Evolutionary conservation across 805 yeast species (phyloP).

Genomic region (Zygosaccharomyces siamensis): DNA sequence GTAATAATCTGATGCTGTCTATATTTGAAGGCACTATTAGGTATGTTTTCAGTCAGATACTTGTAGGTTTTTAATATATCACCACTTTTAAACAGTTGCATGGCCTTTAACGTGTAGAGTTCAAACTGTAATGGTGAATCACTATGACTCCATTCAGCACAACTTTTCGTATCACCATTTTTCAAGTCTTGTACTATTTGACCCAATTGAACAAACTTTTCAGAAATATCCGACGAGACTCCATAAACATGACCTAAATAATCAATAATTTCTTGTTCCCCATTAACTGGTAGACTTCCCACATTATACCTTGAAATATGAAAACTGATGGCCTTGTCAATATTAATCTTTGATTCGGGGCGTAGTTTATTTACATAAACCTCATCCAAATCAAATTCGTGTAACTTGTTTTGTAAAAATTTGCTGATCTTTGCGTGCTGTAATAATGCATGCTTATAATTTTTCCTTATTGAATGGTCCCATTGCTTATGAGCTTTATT

Average conservation of each 20-base stretch:
- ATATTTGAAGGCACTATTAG: slow-evolving; percentile 36
- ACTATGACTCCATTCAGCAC: slow-evolving; percentile 45
- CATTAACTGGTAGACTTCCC: slow-evolving; percentile 34
- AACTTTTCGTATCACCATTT: slow-evolving; percentile 38
- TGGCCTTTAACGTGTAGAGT: slow-evolving; percentile 22
- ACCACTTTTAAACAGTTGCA: slow-evolving; percentile 18
- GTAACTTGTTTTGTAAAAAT: slow-evolving; percentile 26
- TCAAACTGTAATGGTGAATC: slow-evolving; percentile 27
- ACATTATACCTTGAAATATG: slow-evolving; percentile 49
- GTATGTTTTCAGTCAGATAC: slow-evolving; percentile 39
- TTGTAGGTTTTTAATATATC: slow-evolving; percentile 34
- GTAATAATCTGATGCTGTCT: slow-evolving; percentile 35
- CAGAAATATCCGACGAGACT: slow-evolving; percentile 28
- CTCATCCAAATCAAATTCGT: slow-evolving; percentile 33
- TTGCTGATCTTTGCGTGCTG: slow-evolving; percentile 30
- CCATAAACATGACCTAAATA: slow-evolving; percentile 32
- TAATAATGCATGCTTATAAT: slow-evolving; percentile 26
- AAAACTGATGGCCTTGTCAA: slow-evolving; percentile 41
- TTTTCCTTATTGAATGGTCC: slow-evolving; percentile 29
- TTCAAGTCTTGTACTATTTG: slow-evolving; percentile 38
- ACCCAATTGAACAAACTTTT: slow-evolving; percentile 41
- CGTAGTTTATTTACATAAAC: slow-evolving; percentile 35
- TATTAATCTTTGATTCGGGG: slow-evolving; percentile 20
- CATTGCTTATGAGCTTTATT: slow-evolving; percentile 30
- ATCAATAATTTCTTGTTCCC: slow-evolving; percentile 28